Percentiles rank a stretch among this genome's conserved stretches.
Conservation (phyloP, 441 rosid genomes). For the Corymbia citriodora region DNA sequence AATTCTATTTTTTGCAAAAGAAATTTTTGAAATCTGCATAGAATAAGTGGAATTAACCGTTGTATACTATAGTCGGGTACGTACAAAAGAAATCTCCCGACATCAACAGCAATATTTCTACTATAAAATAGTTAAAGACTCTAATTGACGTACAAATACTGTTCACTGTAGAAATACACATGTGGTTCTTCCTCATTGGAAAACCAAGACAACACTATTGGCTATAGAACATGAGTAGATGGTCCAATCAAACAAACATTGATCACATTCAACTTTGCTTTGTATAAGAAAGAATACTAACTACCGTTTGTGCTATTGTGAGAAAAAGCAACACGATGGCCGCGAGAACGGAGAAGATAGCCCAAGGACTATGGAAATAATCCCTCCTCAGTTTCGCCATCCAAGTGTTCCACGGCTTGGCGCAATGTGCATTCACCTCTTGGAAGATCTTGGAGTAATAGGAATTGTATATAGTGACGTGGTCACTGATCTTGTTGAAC, state of each 20-base stretch:
- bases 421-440: not conserved
- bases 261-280: not conserved
- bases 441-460: not conserved
- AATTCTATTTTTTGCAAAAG: no score
- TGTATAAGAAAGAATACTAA: not conserved
- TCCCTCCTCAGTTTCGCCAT: not conserved
- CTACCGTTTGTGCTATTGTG: not conserved
- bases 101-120: no score
- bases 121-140: no score
- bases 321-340: not conserved
- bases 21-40: no score
- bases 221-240: no score
- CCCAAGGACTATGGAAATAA: constrained; percentile 3
- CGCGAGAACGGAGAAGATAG: not conserved
- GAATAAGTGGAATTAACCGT: no score
- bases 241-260: not conserved
- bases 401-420: not conserved
- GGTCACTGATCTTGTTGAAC: not conserved
- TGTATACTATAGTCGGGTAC: no score
- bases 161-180: not conserved
- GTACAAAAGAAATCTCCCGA: no score
- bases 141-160: not conserved
- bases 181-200: no score
- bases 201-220: no score
- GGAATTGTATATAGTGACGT: not conserved